Conservation (phyloP, 2,329 filamentous ascomycete species). For the Anthostomella pinea region DNA sequence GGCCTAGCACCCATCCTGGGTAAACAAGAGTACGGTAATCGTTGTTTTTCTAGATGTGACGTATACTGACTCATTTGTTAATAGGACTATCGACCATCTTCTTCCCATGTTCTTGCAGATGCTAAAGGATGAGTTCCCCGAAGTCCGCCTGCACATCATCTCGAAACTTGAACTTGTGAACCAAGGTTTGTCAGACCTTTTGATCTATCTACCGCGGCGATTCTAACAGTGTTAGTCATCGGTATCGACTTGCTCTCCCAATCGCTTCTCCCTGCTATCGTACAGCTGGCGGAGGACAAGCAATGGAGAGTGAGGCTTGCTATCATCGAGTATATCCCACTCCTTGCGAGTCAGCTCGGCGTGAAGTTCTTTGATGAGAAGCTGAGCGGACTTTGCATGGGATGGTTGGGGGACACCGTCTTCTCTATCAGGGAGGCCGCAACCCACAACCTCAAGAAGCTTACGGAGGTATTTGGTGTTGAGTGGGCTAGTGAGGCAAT, state of each 20-base stretch:
- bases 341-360: conserved; percentile 91
- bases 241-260: conserved; percentile 96
- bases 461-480: conserved; percentile 97
- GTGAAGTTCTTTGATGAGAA: conserved; percentile 99
- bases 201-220: conserved; percentile 4
- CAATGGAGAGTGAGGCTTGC: conserved; percentile 97
- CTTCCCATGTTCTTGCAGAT: conserved; percentile 99
- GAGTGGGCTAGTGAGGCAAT: conserved; percentile 97
- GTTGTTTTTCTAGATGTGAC: conserved; percentile 6
- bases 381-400: conserved; percentile 92
- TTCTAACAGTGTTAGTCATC: conserved; percentile 65
- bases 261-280: conserved; percentile 93
- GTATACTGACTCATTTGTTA: conserved; percentile 15
- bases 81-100: conserved; percentile 91
- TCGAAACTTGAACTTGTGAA: conserved; percentile 99
- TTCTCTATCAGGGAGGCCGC: conserved; percentile 98
- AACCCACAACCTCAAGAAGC: conserved; percentile 95
- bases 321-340: conserved; percentile 98
- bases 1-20: conserved; percentile 94
- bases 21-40: conserved; percentile 78
- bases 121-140: conserved; percentile 98
- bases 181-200: conserved; percentile 60
- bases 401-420: conserved; percentile 96
- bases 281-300: conserved; percentile 97
- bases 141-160: conserved; percentile 97